phyloP scores from a whole-genome alignment of 2,329 filamentous ascomycete genomes.

The Lecanosticta acicola region DNA sequence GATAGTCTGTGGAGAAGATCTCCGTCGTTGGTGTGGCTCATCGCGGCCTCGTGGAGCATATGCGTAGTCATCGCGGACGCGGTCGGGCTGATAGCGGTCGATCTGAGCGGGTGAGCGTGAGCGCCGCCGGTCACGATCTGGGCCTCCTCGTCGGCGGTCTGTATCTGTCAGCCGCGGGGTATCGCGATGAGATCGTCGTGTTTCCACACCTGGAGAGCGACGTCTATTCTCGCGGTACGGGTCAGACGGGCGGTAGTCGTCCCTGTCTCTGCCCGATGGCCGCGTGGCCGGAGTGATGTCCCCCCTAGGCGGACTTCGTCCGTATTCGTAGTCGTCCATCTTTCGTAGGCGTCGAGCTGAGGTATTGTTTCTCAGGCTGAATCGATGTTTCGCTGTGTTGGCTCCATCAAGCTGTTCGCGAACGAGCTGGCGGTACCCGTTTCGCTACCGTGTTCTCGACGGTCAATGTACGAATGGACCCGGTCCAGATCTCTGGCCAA shows the following conservation, averaged over 20 bases:
- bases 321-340: constrained; percentile 22
- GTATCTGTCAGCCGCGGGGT: constrained; percentile 12
- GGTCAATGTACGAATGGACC: constrained; percentile 1
- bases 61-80: constrained; percentile 60
- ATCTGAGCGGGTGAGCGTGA: constrained; percentile 67
- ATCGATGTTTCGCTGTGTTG: constrained; percentile 7
- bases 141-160: constrained; percentile 33
- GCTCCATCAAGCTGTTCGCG: constrained; percentile 15
- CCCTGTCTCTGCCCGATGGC: constrained; percentile 17
- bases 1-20: constrained; percentile 61
- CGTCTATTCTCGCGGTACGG: constrained; percentile 26
- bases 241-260: constrained; percentile 26
- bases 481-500: too few relatives aligned
- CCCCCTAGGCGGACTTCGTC: constrained; percentile 8
- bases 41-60: constrained; percentile 55
- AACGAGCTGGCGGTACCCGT: constrained; percentile 1
- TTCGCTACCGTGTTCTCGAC: not conserved
- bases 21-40: constrained; percentile 56
- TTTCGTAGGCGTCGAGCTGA: constrained; percentile 2
- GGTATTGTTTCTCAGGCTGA: not conserved
- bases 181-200: not conserved
- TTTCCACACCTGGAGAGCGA: constrained; percentile 26
- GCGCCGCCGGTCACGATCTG: constrained; percentile 53
- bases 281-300: constrained; percentile 14
- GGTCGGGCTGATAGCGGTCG: constrained; percentile 71